Evolutionary conservation across 305 asterid species (phyloP), one percentile per base, ranked within the genome.

Genomic region (Fraxinus albicans): DNA sequence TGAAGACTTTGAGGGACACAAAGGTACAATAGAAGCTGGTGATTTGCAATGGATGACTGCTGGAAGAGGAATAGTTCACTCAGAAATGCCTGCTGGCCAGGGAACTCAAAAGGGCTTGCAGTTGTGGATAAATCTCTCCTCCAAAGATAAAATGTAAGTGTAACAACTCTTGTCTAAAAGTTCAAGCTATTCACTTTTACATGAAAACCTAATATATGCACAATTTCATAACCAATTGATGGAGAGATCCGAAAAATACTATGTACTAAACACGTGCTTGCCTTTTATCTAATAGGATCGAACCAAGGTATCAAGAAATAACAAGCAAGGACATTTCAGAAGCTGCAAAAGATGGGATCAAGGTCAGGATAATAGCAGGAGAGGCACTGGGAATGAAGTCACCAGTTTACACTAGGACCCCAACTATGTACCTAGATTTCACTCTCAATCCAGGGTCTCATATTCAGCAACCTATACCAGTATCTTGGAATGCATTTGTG

Each of bases 11-110:
- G 95, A 88, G 65, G 98, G 99, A 3, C 98, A 94, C 81, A 91
- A 87, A 60, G 99, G 98, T 50, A 95, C 85, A 29, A 93, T 95
- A 36, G 90, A 89, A 86, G 93, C 93, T 7, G 99, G 99, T 73
- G 99, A 93, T 55, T 60, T 95, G 79, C 99, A 95, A 75, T 95
- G 99, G 99, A 93, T 95, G 99, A 94, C 96, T 78, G 99, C 99
- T 10, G 99, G 99, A 35, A 90, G 92, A 86, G 99, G 99, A 33
- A 95, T 95, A 44, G 95, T 95, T 86, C 99, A 95, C 90, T 95
- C 99, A 36, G 98, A 95, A 88, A 91, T 94, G 95, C 97, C 98
- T 81, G 95, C 97, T 8, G 79, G 91, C 2, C 80, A 89, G 60
- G 98, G 98, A 7, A 93, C 96, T 85, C 94, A 94, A 83, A 90